Conservation (phyloP, 2,329 filamentous ascomycete genomes). For the Neopestalotiopsis rosae region DNA sequence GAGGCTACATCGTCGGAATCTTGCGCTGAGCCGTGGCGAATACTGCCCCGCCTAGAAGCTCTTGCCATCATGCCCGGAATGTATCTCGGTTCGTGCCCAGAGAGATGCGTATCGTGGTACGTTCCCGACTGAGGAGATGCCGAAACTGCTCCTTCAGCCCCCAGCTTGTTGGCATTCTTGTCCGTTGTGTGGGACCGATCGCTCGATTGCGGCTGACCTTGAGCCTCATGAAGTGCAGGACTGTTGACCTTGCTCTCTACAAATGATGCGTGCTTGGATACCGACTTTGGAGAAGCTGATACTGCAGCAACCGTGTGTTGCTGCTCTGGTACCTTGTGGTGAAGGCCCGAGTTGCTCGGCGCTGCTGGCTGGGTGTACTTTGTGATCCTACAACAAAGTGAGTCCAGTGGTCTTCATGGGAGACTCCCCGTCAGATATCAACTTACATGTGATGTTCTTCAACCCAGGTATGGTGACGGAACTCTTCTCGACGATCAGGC, state of each 20-base stretch:
- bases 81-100: slow-evolving; percentile 68
- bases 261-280: slow-evolving; percentile 36
- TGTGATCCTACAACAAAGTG: slow-evolving; percentile 27
- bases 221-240: slow-evolving; percentile 24
- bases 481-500: slow-evolving; percentile 89
- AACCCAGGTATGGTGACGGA: slow-evolving; percentile 82
- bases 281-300: slow-evolving; percentile 36
- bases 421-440: neutral
- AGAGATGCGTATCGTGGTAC: slow-evolving; percentile 51
- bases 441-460: slow-evolving; percentile 86
- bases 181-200: slow-evolving; percentile 28
- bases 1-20: slow-evolving; percentile 41
- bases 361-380: slow-evolving; percentile 33
- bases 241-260: slow-evolving; percentile 25
- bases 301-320: slow-evolving; percentile 22
- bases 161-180: slow-evolving; percentile 31
- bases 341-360: slow-evolving; percentile 17
- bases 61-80: slow-evolving; percentile 73
- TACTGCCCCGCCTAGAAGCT: slow-evolving; percentile 51
- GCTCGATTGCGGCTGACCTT: slow-evolving; percentile 27
- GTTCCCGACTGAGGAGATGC: slow-evolving; percentile 33
- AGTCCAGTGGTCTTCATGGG: neutral
- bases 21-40: slow-evolving; percentile 42
- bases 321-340: slow-evolving; percentile 29
- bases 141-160: slow-evolving; percentile 9